phyloP scores from a whole-genome alignment of 352 stramenopile species.

The Pythium sp. region DNA sequence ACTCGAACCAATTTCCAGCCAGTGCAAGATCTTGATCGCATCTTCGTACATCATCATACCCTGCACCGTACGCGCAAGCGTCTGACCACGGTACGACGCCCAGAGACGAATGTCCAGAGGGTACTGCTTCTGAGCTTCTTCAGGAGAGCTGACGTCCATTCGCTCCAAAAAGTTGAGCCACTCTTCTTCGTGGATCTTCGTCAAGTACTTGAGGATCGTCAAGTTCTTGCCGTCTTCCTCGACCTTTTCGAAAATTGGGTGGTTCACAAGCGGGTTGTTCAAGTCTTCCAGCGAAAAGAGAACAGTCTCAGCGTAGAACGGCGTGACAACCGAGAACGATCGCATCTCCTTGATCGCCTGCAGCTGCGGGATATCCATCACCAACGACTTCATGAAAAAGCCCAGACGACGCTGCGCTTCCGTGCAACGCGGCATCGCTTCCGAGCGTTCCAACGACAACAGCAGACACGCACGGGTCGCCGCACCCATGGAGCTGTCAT shows the following conservation, averaged over 20 bases:
- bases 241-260: slow-evolving; percentile 82
- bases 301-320: slow-evolving; percentile 82
- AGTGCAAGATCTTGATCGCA: slow-evolving; percentile 85
- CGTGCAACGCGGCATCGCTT: slow-evolving; percentile 59
- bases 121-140: slow-evolving; percentile 70
- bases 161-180: slow-evolving; percentile 86
- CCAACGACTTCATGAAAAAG: slow-evolving; percentile 86
- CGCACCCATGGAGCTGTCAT: slow-evolving; percentile 69
- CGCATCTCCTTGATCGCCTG: slow-evolving; percentile 82
- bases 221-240: slow-evolving; percentile 84
- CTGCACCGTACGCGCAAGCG: slow-evolving; percentile 71
- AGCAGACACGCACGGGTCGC: slow-evolving; percentile 65
- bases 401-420: slow-evolving; percentile 75
- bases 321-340: slow-evolving; percentile 82
- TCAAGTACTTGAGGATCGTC: slow-evolving; percentile 85
- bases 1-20: slow-evolving; percentile 78
- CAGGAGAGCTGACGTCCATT: slow-evolving; percentile 67
- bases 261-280: slow-evolving; percentile 81
- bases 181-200: slow-evolving; percentile 79
- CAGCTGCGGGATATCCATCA: slow-evolving; percentile 84
- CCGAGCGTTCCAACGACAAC: slow-evolving; percentile 58
- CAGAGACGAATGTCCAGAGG: slow-evolving; percentile 77
- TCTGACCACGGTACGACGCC: slow-evolving; percentile 82
- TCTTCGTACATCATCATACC: slow-evolving; percentile 89
- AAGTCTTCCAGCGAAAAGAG: slow-evolving; percentile 77